Conservation (phyloP, 495 filamentous ascomycete species). For the Darksidea phi region DNA sequence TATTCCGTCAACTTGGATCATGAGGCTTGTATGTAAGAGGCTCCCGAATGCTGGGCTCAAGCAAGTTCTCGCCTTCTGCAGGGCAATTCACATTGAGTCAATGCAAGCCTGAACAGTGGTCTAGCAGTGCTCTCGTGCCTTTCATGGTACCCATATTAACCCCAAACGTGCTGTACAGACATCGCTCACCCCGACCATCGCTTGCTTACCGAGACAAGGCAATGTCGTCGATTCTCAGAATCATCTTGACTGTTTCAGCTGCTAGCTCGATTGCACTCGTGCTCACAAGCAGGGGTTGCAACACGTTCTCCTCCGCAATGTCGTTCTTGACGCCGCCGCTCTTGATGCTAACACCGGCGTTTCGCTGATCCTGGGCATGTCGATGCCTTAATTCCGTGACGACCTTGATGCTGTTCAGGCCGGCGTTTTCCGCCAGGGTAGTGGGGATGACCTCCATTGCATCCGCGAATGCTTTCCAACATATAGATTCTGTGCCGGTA, state of each 20-base stretch:
- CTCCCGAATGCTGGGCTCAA: too few species aligned
- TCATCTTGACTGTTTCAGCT: constrained; percentile 98
- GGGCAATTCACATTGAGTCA: too few species aligned
- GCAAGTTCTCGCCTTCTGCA: too few species aligned
- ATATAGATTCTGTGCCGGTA: constrained; percentile 90
- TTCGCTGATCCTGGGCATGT: constrained; percentile 91
- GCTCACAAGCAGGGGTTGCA: constrained; percentile 93
- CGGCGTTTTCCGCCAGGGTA: constrained; percentile 94
- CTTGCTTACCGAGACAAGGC: constrained; percentile 59
- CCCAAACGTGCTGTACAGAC: too few species aligned
- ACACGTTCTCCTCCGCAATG: constrained; percentile 93
- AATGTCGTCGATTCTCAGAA: constrained; percentile 95
- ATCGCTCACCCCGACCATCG: too few species aligned
- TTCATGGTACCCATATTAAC: too few species aligned
- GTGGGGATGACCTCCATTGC: constrained; percentile 97
- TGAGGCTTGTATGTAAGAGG: too few species aligned
- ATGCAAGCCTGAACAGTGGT: too few species aligned
- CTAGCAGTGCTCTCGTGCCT: too few species aligned
- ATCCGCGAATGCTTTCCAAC: constrained; percentile 97
- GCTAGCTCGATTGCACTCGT: constrained; percentile 97
- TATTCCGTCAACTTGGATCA: too few species aligned
- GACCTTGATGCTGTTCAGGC: constrained; percentile 95
- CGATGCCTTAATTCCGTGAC: constrained; percentile 94
- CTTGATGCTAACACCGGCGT: constrained; percentile 95
- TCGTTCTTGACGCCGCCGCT: constrained; percentile 92